Percentiles rank a stretch among this genome's conserved stretches.
phyloP scores from a whole-genome alignment of 257 asterid species.

The Capsicum pubescens region DNA sequence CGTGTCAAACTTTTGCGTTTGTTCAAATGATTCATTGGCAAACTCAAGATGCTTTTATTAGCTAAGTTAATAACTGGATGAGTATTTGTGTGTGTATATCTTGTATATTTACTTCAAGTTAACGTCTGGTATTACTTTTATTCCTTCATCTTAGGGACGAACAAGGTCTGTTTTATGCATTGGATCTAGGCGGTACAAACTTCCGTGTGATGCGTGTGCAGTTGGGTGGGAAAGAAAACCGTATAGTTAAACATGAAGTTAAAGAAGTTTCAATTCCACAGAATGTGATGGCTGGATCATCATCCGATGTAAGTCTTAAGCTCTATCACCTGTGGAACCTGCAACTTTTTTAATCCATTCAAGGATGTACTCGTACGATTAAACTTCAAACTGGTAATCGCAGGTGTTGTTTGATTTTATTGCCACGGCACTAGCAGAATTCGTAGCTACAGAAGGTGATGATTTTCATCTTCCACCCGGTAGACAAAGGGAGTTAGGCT shows the following conservation, averaged over 20 bases:
- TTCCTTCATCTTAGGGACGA: constrained; percentile 59
- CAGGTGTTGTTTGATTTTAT: constrained; percentile 85
- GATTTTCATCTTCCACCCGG: constrained; percentile 63
- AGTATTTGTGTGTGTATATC: not conserved
- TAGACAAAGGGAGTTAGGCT: constrained; percentile 88
- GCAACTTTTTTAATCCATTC: constrained; percentile 3
- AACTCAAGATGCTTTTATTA: constrained; percentile 77
- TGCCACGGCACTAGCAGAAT: constrained; percentile 68
- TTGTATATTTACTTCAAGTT: constrained; percentile 20
- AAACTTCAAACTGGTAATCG: constrained; percentile 8
- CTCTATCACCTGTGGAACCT: constrained; percentile 3
- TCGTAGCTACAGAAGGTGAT: constrained; percentile 77
- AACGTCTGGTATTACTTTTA: constrained; percentile 19
- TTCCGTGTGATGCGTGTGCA: constrained; percentile 85
- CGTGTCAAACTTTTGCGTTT: not conserved
- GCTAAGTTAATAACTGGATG: constrained; percentile 62
- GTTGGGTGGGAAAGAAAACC: constrained; percentile 68
- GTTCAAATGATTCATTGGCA: constrained; percentile 30
- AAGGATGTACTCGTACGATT: constrained; percentile 24
- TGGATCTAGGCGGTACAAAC: constrained; percentile 97
- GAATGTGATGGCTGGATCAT: constrained; percentile 79
- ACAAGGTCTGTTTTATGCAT: constrained; percentile 81
- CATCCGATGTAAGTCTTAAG: constrained; percentile 69
- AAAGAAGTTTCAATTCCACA: constrained; percentile 86
- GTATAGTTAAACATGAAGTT: constrained; percentile 54